Evolutionary conservation across 164 flowering plant species (phyloP).

Genomic region (Nymphaea colorata): DNA sequence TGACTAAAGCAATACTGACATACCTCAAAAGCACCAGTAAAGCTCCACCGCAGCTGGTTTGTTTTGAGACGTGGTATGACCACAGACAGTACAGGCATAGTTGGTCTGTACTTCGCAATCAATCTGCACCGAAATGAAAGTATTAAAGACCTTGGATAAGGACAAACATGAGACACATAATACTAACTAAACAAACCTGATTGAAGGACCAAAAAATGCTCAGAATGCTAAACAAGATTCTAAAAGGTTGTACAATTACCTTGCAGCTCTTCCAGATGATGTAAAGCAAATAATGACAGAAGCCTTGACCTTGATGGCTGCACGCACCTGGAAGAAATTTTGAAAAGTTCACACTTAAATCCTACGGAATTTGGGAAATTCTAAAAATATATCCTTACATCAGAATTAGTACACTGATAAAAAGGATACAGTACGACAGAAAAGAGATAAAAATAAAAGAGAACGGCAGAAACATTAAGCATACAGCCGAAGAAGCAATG

Average conservation of each 20-base stretch:
- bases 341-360: background rate
- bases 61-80: slow-evolving; percentile 81
- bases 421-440: background rate
- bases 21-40: slow-evolving; percentile 93
- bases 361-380: too few species aligned
- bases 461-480: background rate
- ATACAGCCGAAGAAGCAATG: slow-evolving; percentile 92
- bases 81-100: slow-evolving; percentile 91
- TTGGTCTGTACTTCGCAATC: slow-evolving; percentile 87
- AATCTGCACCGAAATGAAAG: slow-evolving; percentile 30
- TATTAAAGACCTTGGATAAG: background rate
- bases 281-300: slow-evolving; percentile 81
- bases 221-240: background rate
- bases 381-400: too few species aligned
- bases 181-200: background rate
- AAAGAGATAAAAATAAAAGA: too few species aligned
- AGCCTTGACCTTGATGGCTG: slow-evolving; percentile 85
- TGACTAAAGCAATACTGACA: background rate
- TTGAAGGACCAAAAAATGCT: background rate
- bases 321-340: slow-evolving; percentile 43
- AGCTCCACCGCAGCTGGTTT: slow-evolving; percentile 77
- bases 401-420: background rate
- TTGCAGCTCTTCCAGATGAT: slow-evolving; percentile 88
- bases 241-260: slow-evolving; percentile 25
- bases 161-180: background rate